Conservation (phyloP, 2,329 filamentous ascomycete species). For the Diaporthe sp. region DNA sequence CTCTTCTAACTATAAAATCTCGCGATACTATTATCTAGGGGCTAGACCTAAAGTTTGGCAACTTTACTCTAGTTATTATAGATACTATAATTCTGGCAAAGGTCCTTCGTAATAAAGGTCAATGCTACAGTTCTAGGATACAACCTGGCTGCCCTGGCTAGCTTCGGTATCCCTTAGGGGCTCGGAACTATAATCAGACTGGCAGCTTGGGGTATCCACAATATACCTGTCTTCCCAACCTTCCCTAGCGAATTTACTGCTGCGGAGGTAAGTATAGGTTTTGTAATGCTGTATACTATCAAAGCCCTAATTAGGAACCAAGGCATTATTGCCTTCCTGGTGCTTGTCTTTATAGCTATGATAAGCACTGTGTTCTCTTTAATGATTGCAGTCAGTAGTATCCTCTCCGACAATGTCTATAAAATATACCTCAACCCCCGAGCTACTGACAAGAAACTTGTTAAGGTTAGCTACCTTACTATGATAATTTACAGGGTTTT, state of each 20-base stretch:
- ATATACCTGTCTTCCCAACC: constrained; percentile 55
- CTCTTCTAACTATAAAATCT: constrained; percentile 59
- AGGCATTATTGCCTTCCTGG: constrained; percentile 54
- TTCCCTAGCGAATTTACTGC: constrained; percentile 53
- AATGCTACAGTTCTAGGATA: constrained; percentile 58
- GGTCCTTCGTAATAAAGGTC: constrained; percentile 59
- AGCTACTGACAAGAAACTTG: constrained; percentile 52
- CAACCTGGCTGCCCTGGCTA: constrained; percentile 54
- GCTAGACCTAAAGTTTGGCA: constrained; percentile 59
- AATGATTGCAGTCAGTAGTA: constrained; percentile 62
- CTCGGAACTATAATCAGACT: constrained; percentile 58
- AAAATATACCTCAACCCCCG: constrained; percentile 59
- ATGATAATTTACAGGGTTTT: constrained; percentile 58
- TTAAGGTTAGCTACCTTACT: constrained; percentile 56
- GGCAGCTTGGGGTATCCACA: constrained; percentile 54
- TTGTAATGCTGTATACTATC: constrained; percentile 59
- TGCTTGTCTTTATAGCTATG: constrained; percentile 62
- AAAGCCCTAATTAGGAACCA: constrained; percentile 54
- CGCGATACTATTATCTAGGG: constrained; percentile 54
- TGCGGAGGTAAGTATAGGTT: constrained; percentile 52
- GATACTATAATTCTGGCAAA: constrained; percentile 65
- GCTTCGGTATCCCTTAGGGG: constrained; percentile 59
- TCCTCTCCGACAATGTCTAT: constrained; percentile 60
- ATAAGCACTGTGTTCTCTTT: constrained; percentile 60
- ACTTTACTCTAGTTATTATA: constrained; percentile 61